Evolutionary conservation across 768 basidiomycete species (phyloP), one percentile per base, ranked within the genome.

Genomic region (Russula abietina): DNA sequence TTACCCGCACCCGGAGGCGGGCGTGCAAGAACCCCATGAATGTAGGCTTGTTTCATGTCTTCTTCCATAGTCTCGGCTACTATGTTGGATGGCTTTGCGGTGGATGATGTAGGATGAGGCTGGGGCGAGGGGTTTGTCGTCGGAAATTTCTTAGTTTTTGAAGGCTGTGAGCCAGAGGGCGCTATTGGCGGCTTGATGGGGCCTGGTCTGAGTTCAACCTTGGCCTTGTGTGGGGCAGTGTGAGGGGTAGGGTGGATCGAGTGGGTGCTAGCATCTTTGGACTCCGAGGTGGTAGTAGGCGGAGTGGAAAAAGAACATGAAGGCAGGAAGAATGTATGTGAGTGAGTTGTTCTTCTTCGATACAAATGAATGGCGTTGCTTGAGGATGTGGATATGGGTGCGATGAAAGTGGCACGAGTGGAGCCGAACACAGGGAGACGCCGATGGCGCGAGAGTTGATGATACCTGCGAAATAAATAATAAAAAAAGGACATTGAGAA

Each of bases 21-120:
- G 4, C 89, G 86, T 3, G 73, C 75, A 30, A 93, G 75, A 39
- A 90, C 83, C 17, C 90, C 91, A 60, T 86, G 86, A 14, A 80
- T 76, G 56, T 80, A 78, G 38, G 91, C 91, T 54, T 86, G 80
- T 26, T 78, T 76, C 30, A 88, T 79, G 69, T 90, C 89, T 48
- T 81, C 78, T 61, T 82, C 80, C 7, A 83, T 80, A 4, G 78
- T 77, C 57, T 86, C 80, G 28, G 84, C 78, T 8, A 81, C 59
- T 39, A 62, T 7, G 67, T 59, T 38, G 49, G 60, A 22, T 62
- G 71, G 22, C 22, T 59, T 22, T 30, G 61, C 12, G 24, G 60
- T 49, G 6, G 62, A 43, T 46, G 64, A 30, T 24, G 68, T 17
- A 26, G 64, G 48, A 17, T 70, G 49, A 32, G 60, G 28, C 4